These are phyloP conservation scores for Penicillium coprophilum DNA, from an alignment of 495 filamentous ascomycete species.

Conservation along the genomic window DNA sequence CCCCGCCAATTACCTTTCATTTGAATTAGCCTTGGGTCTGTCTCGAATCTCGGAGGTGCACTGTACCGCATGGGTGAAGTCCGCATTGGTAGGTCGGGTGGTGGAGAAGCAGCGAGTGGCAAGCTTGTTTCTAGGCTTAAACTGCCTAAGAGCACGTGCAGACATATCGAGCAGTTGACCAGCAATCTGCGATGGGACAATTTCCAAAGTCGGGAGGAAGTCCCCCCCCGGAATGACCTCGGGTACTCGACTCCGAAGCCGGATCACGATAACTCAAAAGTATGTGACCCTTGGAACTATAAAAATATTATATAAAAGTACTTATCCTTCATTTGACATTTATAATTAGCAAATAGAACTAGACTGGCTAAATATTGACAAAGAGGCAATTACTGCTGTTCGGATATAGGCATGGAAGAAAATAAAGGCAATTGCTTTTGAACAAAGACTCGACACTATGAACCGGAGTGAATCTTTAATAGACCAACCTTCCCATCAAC, in stretches of 20 bases:
- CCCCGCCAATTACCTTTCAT: slow-evolving; percentile 76
- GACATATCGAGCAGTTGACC: slow-evolving; percentile 19
- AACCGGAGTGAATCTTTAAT: not conserved
- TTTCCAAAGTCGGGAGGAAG: not conserved
- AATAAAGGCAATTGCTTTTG: not conserved
- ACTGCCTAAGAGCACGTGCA: slow-evolving; percentile 13
- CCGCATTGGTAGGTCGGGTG: slow-evolving; percentile 43
- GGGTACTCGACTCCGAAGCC: slow-evolving; percentile 3
- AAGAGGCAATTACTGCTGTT: not conserved
- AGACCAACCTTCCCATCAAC: not conserved
- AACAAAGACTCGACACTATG: slow-evolving; percentile 1
- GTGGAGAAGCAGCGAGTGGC: slow-evolving; percentile 43
- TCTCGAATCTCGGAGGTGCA: not conserved
- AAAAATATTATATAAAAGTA: not conserved
- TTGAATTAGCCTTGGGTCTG: slow-evolving; percentile 11
- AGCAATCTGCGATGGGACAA: slow-evolving; percentile 2
- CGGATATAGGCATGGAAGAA: not conserved
- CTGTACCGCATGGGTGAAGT: slow-evolving; percentile 80
- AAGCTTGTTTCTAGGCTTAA: slow-evolving; percentile 10
- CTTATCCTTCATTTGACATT: not conserved
- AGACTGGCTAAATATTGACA: not conserved
- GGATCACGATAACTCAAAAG: slow-evolving; percentile 1
- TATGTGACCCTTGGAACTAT: not conserved
- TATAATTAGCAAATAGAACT: not conserved
- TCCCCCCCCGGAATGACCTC: not conserved